These are phyloP conservation scores for Phytophthora parvispora DNA, from an alignment of 352 stramenopile genomes.

Conservation along the genomic window DNA sequence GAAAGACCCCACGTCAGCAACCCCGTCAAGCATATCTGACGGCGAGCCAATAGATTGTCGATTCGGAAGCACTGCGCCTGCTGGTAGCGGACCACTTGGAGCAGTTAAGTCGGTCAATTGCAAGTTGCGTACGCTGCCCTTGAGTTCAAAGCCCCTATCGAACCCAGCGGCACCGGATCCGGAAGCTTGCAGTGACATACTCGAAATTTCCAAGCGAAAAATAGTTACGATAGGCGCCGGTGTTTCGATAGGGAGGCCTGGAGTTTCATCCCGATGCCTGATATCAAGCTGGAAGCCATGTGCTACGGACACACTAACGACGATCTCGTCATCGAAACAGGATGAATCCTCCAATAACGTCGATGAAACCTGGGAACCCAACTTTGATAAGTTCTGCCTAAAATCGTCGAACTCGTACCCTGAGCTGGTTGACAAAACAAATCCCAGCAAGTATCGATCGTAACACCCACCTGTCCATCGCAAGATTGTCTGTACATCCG, in stretches of 20 bases:
- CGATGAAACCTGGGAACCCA: constrained; percentile 47
- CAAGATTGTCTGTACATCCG: constrained; percentile 49
- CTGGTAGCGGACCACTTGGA: constrained; percentile 43
- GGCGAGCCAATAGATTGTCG: constrained; percentile 78
- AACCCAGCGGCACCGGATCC: constrained; percentile 17
- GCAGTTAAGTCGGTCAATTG: constrained; percentile 75
- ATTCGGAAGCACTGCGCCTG: constrained; percentile 59
- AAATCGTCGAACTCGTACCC: constrained; percentile 72
- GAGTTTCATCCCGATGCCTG: constrained; percentile 46
- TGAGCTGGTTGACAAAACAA: constrained; percentile 71
- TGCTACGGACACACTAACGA: constrained; percentile 29
- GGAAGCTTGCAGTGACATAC: constrained; percentile 38
- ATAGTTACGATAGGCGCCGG: constrained; percentile 32
- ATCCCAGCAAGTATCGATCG: constrained; percentile 66
- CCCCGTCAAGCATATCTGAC: constrained; percentile 50
- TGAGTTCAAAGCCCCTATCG: constrained; percentile 47
- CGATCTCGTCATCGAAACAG: constrained; percentile 35
- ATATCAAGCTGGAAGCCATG: constrained; percentile 54
- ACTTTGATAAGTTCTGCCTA: constrained; percentile 59
- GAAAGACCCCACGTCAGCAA: constrained; percentile 53
- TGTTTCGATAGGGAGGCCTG: constrained; percentile 13
- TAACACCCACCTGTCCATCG: constrained; percentile 49
- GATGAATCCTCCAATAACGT: constrained; percentile 35
- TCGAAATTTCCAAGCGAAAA: constrained; percentile 43
- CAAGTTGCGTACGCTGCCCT: constrained; percentile 76